Base-by-base conservation (phyloP, 352 stramenopile species). In the Globisporangium carolinianum region DNA sequence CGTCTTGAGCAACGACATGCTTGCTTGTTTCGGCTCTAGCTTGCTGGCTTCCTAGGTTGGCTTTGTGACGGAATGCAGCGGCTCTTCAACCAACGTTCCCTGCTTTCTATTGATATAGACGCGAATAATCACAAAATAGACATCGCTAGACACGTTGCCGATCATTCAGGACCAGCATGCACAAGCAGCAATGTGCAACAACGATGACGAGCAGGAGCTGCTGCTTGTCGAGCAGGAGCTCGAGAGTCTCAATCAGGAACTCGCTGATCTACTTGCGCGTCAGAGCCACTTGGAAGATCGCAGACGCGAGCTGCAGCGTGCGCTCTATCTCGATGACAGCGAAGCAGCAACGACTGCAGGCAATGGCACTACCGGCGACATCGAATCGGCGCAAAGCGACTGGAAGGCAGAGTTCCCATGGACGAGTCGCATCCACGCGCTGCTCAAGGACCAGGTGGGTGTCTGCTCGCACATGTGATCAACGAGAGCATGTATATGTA, bases 1-100 rank as follows among this genome's bases (percentile, higher is more conserved):
- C 15, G 73, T 82, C 74, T 87, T 91, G n/a, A 93, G 72, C 45
- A 93, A 68, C 66, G 83, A 91, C 83, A 93, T 93, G 35, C 32
- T 55, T 45, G 39, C n/a, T 43, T 43, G 39, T 43, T 43, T 7
- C 39, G 39, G 39, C 24, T 24, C 24, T 24, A 24, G 24, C 24
- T 24, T 24, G 24, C 24, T 24, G 24, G 24, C 24, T 24, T 24
- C 24, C 24, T 24, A 3, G 24, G 24, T 24, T 24, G 24, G 1
- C 24, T n/a, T n/a, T 24, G 24, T 24, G 24, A 24, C 24, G 24
- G 24, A 24, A 24, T 24, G 24, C 24, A 4, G 11, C 39, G 39
- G 7, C 39, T 7, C 39, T 43, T 43, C 39, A 43, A 43, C 39
- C 6, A 43, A 43, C 11, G 39, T 43, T 24, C 24, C 1, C 1